phyloP scores from a whole-genome alignment of 2,329 filamentous ascomycete species.

The Nothophoma quercina region DNA sequence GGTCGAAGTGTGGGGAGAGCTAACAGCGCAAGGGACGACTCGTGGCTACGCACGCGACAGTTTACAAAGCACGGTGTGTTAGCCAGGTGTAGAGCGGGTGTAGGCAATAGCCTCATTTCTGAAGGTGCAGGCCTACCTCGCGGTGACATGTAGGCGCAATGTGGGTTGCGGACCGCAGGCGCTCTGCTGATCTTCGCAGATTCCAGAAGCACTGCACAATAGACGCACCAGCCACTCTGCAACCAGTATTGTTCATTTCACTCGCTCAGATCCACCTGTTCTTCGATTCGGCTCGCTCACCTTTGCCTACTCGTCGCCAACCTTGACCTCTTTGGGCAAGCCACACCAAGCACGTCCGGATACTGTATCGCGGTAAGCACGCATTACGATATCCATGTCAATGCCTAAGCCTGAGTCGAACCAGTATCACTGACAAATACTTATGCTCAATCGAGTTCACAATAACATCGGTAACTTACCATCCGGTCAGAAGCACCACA shows the following conservation, averaged over 20 bases:
- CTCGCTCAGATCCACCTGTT: background rate
- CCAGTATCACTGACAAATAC: no score
- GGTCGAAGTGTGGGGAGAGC: constrained; percentile 9
- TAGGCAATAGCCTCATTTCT: background rate
- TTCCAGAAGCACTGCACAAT: background rate
- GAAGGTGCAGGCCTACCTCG: background rate
- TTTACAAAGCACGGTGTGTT: background rate
- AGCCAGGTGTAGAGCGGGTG: background rate
- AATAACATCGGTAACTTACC: no score
- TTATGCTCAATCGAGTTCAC: no score
- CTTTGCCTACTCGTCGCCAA: background rate
- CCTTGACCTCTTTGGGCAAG: no score
- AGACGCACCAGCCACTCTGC: background rate
- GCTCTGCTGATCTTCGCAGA: background rate
- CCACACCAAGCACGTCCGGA: no score
- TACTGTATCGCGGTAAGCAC: no score
- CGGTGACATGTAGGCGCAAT: background rate
- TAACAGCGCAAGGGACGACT: constrained; percentile 1
- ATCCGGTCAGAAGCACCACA: no score
- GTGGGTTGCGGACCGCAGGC: background rate
- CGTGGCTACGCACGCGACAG: background rate
- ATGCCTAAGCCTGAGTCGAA: no score
- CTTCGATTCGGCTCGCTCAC: background rate
- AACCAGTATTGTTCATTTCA: background rate
- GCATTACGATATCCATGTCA: no score